Evolutionary conservation across 495 filamentous ascomycete genomes (phyloP), one percentile per base, ranked within the genome.

Genomic region (Talaromyces proteolyticus): DNA sequence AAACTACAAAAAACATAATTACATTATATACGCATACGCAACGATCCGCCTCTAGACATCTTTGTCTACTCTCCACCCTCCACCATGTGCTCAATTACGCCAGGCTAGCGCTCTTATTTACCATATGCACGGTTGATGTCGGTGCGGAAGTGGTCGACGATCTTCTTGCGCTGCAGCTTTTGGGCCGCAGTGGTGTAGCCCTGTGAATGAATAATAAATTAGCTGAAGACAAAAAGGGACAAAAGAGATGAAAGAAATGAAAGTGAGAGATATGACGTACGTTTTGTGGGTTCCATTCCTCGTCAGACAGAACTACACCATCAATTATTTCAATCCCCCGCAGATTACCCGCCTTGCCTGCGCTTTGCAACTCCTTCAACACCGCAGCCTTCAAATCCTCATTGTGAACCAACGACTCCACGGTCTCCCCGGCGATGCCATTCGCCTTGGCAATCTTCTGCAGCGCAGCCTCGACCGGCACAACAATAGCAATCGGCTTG

Each of bases 211-310:
- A 25, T n/a, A 43, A 24, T 23, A 44, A 43, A 29, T 20, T n/a
- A 50, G 16, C 34, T 10, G 16, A n/a, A 43, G 14, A 23, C 10
- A 19, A 52, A 6, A 41, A 51, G 1, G 29, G 16, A 36, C 25
- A 23, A 11, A 36, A 19, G 6, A 50, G 23, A 22, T 25, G 10
- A 10, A 47, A 19, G 52, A 6, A 41, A 51, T 1, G 29, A 18
- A 36, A 34, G 20, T 14, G 26, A 19, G 6, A 50, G 23, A 22
- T 25, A 11, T 7, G 46, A 77, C 90, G 83, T 76, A 95, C 92
- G 69, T 95, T 97, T 47, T 94, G 87, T 44, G 93, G 88, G 21
- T 87, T 96, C 93, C 93, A 98, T 65, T 98, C 93, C 67, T 98
- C 92, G 54, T 96, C 91, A 1, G 89, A 87, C 62, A 98, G 64